Base-by-base conservation (phyloP, 2,329 filamentous ascomycete species). In the Pestalotiopsis sp. region DNA sequence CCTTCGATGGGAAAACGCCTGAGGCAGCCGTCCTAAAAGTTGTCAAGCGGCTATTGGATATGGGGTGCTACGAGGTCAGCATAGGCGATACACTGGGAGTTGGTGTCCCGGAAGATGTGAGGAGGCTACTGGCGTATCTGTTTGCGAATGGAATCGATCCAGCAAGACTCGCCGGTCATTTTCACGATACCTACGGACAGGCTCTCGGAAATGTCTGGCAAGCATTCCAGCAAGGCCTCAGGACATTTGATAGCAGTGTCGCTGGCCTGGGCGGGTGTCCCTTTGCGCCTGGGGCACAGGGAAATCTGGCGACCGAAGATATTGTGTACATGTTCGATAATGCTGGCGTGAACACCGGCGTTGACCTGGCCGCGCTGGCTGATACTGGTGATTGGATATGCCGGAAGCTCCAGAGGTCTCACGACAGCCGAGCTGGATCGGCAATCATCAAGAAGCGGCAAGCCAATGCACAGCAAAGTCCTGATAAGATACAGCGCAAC, bases 121-220 rank as follows among this genome's bases (percentile, higher is more conserved):
- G 60, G 14, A 39, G 27, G 7, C 45, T 72, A 13, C 49, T 72
- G 12, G 45, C 14, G 4, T 58, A 64, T 20, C 65, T 72, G 4
- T n/a, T 69, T 57, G 25, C 17, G n/a, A 17, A 65, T 20, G 62
- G 39, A 9, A 25, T 65, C 3, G 27, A 23, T 0, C 17, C 41
- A 6, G 17, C 2, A 13, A 65, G 38, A 49, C 64, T 65, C 31
- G 64, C 64, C 11, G 64, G 64, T 13, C 94, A 97, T 79, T 95
- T 97, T 75, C 94, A 97, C 79, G 93, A 97, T 76, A 97, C 94
- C 1, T 95, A 94, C 76, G 93, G 93, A 1, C 92, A 94, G 82
- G 93, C 93, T 1, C 83, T 95, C n/a, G 91, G 94, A 7, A 97
- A 97, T 76, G 91, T 91, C 4, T 90, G 93, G 12, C 90, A 95